Conservation (phyloP, 306 rosid genomes). For the Quercus engelmannii region DNA sequence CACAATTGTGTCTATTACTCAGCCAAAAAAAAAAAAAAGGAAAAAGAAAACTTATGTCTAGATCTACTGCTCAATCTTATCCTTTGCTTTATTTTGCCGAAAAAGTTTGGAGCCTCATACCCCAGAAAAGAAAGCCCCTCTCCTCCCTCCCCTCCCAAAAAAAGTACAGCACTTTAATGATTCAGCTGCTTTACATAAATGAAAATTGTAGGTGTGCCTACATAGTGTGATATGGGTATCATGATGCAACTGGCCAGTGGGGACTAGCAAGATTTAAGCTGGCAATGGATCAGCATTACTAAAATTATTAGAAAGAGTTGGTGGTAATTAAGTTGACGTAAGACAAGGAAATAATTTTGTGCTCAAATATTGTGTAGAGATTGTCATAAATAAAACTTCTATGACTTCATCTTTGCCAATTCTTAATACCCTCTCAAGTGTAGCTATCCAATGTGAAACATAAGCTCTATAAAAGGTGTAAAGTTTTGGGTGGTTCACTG, state of each 20-base stretch:
- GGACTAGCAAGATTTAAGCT: neutral
- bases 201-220: slow-evolving; percentile 1
- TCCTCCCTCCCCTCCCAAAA: neutral
- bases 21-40: no score
- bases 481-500: neutral
- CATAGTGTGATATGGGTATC: neutral
- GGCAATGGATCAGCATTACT: neutral
- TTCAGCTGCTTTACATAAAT: slow-evolving; percentile 2
- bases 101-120: neutral
- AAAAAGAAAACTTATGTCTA: neutral
- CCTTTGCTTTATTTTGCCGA: neutral
- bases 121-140: neutral
- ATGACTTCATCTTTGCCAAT: neutral
- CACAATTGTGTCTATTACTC: no score
- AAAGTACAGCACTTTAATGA: neutral
- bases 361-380: neutral
- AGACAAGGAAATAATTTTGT: no score
- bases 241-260: neutral
- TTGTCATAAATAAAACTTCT: neutral
- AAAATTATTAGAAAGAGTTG: neutral
- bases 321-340: neutral
- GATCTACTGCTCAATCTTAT: neutral
- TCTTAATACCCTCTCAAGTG: no score
- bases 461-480: neutral
- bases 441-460: no score